Evolutionary conservation across 2,329 filamentous ascomycete genomes (phyloP), one percentile per base, ranked within the genome.

Genomic region (Neopestalotiopsis rosae): DNA sequence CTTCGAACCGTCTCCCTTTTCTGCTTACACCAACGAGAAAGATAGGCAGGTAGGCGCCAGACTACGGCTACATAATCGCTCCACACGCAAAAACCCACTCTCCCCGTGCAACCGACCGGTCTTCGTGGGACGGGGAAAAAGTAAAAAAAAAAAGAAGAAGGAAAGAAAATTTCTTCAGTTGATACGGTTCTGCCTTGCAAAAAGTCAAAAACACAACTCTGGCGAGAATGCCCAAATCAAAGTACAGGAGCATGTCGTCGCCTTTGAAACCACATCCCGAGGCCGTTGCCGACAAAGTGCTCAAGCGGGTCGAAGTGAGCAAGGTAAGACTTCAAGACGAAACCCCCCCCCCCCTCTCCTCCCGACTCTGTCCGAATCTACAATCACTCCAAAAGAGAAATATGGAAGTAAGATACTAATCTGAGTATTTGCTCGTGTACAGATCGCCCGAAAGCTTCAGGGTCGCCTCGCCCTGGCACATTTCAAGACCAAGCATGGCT

Each of bases 401-500:
- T 28, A 28, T 28, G 67, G 34, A 38, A 38, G 10, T 68, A 67
- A 68, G 40, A 71, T 32, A 71, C 72, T 75, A 71, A 74, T 67
- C 63, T 56, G 32, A 52, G 40, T 38, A 38, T 38, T 67, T 72
- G 24, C 65, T 30, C 42, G 28, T 70, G 38, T 76, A 67, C 79
- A 98, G 96, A 97, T 99, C 85, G 96, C 95, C 75, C 89, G 95
- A 79, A 93, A 92, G 77, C 87, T 99, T 67, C 94, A 98, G 83
- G 94, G 97, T 84, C 94, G 95, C 72, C 90, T 99, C 70, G 95
- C 96, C 69, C 90, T 98, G 72, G 96, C 96, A 79, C 96, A 97
- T 81, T 96, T 98, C 88, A 98, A 98, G 84, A 94, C 96, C 74
- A 94, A 97, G 82, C 92, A 97, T 84, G 95, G 95, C 79, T 97